Base-by-base conservation (phyloP, 1,139 yeast genomes). In the Pichia cactophila region DNA sequence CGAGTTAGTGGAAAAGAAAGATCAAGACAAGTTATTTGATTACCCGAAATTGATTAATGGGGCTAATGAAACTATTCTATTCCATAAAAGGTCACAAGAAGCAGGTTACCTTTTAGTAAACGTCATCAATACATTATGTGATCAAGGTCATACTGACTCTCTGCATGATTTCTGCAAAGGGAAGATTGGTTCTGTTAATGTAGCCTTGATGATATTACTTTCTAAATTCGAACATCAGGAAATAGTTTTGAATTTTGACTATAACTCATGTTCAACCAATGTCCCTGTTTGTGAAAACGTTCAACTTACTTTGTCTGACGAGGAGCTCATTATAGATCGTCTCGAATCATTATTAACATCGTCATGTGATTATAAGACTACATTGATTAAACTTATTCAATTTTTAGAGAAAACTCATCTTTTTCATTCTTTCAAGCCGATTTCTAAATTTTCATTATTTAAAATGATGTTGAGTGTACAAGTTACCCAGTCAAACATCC, bases 51-150 rank as follows among this genome's bases (percentile, higher is more conserved):
- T 48, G 17, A 43, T 54, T 33, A 36, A 47, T 36, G 44, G 42
- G 20, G 41, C 42, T 26, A 49, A 47, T 41, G 23, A 41, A 17
- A 49, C 44, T 14, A 35, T 51, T 5, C 20, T 50, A 6, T 47
- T 51, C 38, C 28, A 14, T 9, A 28, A 33, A 7, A 44, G 36
- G 9, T 36, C 29, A 5, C 39, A 26, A 14, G 40, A 39, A 14
- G 41, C 40, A 33, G 28, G 26, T 10, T 14, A 33, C 33, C 6
- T 26, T 14, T 14, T 44, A 17, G 41, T 45, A 26, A 26, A 29
- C 8, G 23, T 48, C 6, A 5, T 23, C 9, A 38, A 23, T 28
- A 12, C 4, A 8, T 12, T 38, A 31, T 14, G 6, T 14, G 12
- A 31, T 14, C 6, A 1, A 31, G 14, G n/a, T 14, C 10, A 31